These are phyloP conservation scores for Blastocystis sp. DNA, from an alignment of 352 stramenopile genomes.

Conservation along the genomic window DNA sequence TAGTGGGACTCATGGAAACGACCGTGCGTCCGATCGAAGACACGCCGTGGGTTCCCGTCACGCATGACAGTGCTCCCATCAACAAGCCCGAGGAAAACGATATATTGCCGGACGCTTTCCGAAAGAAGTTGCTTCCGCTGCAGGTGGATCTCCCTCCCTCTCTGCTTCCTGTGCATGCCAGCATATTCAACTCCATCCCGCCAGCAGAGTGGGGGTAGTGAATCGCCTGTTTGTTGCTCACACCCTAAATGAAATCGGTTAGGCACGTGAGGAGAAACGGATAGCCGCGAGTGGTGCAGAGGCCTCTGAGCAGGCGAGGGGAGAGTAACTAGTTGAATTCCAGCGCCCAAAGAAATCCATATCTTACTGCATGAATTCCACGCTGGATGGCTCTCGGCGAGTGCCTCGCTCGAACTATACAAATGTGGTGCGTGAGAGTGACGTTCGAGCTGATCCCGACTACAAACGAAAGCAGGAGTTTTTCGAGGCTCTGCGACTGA, in stretches of 20 bases:
- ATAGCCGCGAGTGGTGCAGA: no score
- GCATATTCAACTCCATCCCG: slow-evolving; percentile 43
- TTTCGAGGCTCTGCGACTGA: slow-evolving; percentile 36
- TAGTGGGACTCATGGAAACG: slow-evolving; percentile 59
- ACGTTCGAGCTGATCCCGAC: slow-evolving; percentile 46
- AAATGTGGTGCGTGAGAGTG: slow-evolving; percentile 33
- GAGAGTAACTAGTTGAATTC: no score
- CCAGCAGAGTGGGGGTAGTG: slow-evolving; percentile 44
- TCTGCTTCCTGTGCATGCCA: slow-evolving; percentile 49
- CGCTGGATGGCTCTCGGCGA: neutral
- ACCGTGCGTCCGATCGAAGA: slow-evolving; percentile 61
- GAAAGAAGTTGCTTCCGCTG: slow-evolving; percentile 27
- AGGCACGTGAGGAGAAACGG: no score
- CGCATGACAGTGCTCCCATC: neutral
- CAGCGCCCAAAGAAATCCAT: neutral
- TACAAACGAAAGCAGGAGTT: slow-evolving; percentile 56
- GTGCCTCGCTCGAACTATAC: neutral
- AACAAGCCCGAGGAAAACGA: neutral
- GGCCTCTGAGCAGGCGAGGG: no score
- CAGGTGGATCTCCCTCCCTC: slow-evolving; percentile 58
- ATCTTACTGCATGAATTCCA: neutral
- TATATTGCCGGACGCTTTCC: neutral
- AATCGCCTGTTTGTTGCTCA: slow-evolving; percentile 37
- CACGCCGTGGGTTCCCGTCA: slow-evolving; percentile 40
- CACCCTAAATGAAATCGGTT: neutral